Base-by-base conservation (phyloP, 2,329 filamentous ascomycete species). In the Lizonia empirigonia region DNA sequence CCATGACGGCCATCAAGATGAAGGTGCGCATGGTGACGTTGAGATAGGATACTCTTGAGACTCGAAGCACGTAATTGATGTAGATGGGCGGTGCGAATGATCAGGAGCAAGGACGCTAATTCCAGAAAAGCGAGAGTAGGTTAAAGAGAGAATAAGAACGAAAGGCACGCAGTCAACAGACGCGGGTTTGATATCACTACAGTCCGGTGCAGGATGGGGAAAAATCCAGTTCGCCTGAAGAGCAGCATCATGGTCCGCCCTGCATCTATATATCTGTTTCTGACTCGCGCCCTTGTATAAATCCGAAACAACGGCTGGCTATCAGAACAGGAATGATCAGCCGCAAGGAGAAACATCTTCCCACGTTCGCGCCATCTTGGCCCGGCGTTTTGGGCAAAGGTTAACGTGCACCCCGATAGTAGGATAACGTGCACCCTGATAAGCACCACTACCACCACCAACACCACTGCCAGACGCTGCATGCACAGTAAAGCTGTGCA, bases 331-430 rank as follows among this genome's bases (percentile, higher is more conserved):
- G 45, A 60, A 61, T 49, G 64, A 69, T 67, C 61, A 39, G 53
- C 65, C 53, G 65, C 59, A 70, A 67, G 67, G 64, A 68, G 60
- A 65, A 62, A 64, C 62, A 64, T 55, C 37, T 47, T 42, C 44
- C 54, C 53, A 60, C 52, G 48, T 56, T 59, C 50, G 53, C 55
- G 44, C 55, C 44, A 53, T 53, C 33, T 53, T 56, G 56, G 55
- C 42, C 58, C 56, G 53, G 44, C 29, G 55, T 49, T 56, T 60
- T 51, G 45, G 46, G 52, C 22, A 30, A 24, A 34, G 24, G 18
- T n/a, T n/a, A n/a, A n/a, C n/a, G n/a, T n/a, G n/a, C n/a, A n/a
- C n/a, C n/a, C n/a, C n/a, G n/a, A n/a, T n/a, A n/a, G n/a, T n/a
- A n/a, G n/a, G n/a, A n/a, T n/a, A n/a, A n/a, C n/a, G n/a, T n/a